phyloP scores from a whole-genome alignment of 495 filamentous ascomycete species.

The Margaritispora aquatica region DNA sequence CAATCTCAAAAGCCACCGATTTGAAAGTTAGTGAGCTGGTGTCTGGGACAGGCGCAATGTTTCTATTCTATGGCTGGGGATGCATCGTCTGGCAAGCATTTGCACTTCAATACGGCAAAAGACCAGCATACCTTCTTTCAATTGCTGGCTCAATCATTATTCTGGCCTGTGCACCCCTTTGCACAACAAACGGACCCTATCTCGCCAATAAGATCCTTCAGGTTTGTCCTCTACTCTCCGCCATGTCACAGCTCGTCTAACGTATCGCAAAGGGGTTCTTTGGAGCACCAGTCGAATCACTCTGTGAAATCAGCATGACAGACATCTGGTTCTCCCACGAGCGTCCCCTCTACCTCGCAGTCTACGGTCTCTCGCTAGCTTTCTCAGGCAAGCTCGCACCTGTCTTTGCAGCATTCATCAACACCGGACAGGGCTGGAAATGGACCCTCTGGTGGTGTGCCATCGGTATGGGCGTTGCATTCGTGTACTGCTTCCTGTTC shows the following conservation, averaged over 20 bases:
- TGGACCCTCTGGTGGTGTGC: conserved; percentile 44
- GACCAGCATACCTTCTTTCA: conserved; percentile 53
- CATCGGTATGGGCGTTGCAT: conserved; percentile 36
- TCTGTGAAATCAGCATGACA: conserved; percentile 55
- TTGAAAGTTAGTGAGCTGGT: conserved; percentile 48
- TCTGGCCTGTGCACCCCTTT: conserved; percentile 12
- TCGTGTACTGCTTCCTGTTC: conserved; percentile 31
- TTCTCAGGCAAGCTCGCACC: conserved; percentile 53
- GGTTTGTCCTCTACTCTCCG: neutral
- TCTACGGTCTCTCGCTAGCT: conserved; percentile 56
- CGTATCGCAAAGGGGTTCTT: conserved; percentile 47
- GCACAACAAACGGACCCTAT: conserved; percentile 38
- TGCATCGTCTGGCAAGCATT: conserved; percentile 65
- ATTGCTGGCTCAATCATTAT: conserved; percentile 36
- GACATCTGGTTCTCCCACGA: conserved; percentile 66
- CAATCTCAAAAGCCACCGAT: conserved; percentile 49
- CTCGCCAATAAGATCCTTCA: conserved; percentile 52
- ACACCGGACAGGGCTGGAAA: conserved; percentile 38
- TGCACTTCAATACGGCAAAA: conserved; percentile 59
- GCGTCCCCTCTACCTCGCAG: conserved; percentile 58
- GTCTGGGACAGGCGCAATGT: conserved; percentile 54
- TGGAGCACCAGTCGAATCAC: conserved; percentile 56
- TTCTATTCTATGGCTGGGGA: conserved; percentile 56
- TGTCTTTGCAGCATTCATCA: conserved; percentile 40
- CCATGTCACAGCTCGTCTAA: neutral